These are phyloP conservation scores for Ascochyta pisi DNA, from an alignment of 2,329 filamentous ascomycete species.

Conservation along the genomic window DNA sequence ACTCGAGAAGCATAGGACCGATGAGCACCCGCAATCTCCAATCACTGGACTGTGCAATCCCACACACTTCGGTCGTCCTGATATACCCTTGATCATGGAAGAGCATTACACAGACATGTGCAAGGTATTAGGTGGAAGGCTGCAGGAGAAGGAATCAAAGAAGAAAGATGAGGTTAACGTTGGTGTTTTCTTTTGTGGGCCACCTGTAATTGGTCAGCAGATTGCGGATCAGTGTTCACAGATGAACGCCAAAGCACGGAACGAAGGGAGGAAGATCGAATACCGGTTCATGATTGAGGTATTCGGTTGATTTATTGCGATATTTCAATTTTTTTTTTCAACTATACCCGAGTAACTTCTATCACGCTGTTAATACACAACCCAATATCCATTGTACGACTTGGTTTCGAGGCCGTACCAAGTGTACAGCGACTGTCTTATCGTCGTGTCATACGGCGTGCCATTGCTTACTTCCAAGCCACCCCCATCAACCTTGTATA, in stretches of 20 bases:
- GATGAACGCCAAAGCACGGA: slow-evolving; percentile 58
- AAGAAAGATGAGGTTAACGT: slow-evolving; percentile 53
- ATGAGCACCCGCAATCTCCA: slow-evolving; percentile 59
- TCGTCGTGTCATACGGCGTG: neutral
- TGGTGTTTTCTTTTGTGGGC: slow-evolving; percentile 65
- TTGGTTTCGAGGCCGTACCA: neutral
- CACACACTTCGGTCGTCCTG: slow-evolving; percentile 63
- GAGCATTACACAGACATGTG: slow-evolving; percentile 62
- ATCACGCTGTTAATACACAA: neutral
- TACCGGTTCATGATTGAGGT: slow-evolving; percentile 67
- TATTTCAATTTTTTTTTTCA: slow-evolving; percentile 53
- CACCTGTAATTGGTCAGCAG: slow-evolving; percentile 62
- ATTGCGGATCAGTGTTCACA: slow-evolving; percentile 62
- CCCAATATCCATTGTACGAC: neutral
- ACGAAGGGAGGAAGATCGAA: slow-evolving; percentile 61
- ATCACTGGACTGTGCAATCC: slow-evolving; percentile 62
- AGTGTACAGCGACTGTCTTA: neutral
- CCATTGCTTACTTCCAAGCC: neutral
- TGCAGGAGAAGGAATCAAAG: slow-evolving; percentile 30
- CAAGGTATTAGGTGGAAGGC: slow-evolving; percentile 35
- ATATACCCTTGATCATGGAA: slow-evolving; percentile 61
- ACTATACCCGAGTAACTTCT: neutral
- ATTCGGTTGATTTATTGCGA: slow-evolving; percentile 53
- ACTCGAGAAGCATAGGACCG: slow-evolving; percentile 63
- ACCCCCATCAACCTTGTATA: neutral